A percentile compares a stretch with the other conserved stretches of the same genome.
These are phyloP conservation scores for Arthrobotrys megalospora DNA, from an alignment of 2,329 filamentous ascomycete genomes.

Conservation along the genomic window DNA sequence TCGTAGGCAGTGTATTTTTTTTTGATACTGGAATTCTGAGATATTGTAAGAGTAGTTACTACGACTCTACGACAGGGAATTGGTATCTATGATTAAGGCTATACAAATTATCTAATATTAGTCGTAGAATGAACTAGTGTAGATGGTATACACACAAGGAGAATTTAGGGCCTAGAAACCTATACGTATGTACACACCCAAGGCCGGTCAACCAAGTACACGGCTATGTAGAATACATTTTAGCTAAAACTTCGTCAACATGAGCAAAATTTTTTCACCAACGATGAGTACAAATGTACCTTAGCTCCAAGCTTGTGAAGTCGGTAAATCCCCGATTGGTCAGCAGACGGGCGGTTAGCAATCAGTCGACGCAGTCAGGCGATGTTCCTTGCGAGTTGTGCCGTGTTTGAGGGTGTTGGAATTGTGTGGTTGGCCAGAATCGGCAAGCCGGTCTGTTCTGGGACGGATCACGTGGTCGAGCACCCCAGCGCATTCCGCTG, in stretches of 20 bases:
- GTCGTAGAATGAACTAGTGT: too few species aligned
- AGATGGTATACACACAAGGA: too few species aligned
- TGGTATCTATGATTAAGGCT: too few species aligned
- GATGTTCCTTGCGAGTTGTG: not conserved
- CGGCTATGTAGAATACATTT: too few species aligned
- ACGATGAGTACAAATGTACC: not conserved
- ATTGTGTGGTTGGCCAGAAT: constrained; percentile 41
- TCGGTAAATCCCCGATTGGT: constrained; percentile 34
- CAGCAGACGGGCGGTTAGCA: constrained; percentile 45
- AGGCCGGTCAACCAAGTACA: too few species aligned
- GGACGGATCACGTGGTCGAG: constrained; percentile 7
- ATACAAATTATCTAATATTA: too few species aligned
- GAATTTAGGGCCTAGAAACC: too few species aligned
- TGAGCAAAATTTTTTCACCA: constrained; percentile 10
- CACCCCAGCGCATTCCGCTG: constrained; percentile 15
- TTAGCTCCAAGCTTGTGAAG: not conserved
- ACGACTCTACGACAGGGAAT: too few species aligned
- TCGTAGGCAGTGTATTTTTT: too few species aligned
- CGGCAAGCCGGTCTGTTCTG: constrained; percentile 11
- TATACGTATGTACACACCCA: too few species aligned
- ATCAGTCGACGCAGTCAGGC: constrained; percentile 43
- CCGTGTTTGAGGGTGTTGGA: constrained; percentile 22
- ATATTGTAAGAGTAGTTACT: too few species aligned
- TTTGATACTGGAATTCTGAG: too few species aligned
- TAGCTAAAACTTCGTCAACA: not conserved